These are phyloP conservation scores for Ramaria sp. DNA, from an alignment of 768 basidiomycete genomes.

Conservation along the genomic window DNA sequence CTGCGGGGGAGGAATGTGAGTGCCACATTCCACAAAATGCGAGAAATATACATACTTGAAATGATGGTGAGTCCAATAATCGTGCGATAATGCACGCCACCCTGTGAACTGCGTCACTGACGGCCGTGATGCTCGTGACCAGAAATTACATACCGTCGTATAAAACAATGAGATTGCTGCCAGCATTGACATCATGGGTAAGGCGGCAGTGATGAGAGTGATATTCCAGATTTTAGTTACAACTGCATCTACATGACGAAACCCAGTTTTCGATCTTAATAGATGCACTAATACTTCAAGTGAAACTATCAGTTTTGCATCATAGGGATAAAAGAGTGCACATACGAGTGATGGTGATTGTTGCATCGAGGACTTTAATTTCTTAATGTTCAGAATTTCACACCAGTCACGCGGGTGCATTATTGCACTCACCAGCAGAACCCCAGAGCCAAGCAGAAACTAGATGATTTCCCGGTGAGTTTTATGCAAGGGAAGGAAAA, in stretches of 20 bases:
- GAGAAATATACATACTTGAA: neutral
- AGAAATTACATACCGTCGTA: neutral
- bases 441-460: constrained; percentile 1
- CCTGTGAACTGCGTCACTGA: neutral
- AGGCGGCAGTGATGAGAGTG: neutral
- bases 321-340: neutral
- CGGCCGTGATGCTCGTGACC: neutral
- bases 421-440: neutral
- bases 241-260: neutral
- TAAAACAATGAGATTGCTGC: neutral
- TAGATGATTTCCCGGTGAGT: neutral
- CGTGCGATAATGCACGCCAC: neutral
- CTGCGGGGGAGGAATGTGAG: neutral
- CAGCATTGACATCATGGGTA: neutral
- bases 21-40: neutral
- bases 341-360: neutral
- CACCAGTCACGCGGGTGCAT: neutral
- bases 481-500: neutral
- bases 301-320: neutral
- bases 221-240: neutral
- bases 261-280: neutral
- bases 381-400: neutral
- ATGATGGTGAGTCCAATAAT: neutral
- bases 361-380: neutral
- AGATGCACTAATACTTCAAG: neutral